Evolutionary conservation across 1,284 basidiomycete species (phyloP).

Genomic region (Inonotus obliquus): DNA sequence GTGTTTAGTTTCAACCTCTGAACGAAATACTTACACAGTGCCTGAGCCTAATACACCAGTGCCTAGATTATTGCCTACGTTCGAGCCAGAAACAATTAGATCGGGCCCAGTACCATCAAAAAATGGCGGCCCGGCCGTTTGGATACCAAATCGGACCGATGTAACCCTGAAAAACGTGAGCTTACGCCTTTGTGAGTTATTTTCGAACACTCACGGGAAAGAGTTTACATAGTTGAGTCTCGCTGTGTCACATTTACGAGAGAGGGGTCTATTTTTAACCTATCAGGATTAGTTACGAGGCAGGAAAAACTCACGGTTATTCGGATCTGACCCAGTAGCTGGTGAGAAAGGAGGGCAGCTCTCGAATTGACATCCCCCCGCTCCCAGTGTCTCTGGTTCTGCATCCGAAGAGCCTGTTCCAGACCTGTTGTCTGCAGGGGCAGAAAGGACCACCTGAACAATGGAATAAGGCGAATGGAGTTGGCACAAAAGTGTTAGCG

Average conservation of each 20-base stretch:
- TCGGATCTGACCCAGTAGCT: conserved; percentile 39
- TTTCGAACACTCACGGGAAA: conserved; percentile 16
- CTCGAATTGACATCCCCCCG: conserved; percentile 37
- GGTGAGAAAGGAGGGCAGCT: conserved; percentile 41
- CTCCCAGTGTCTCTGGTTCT: conserved; percentile 27
- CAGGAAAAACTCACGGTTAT: conserved; percentile 34
- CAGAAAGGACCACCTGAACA: conserved; percentile 36
- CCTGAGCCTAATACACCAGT: conserved; percentile 37
- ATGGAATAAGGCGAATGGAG: not conserved
- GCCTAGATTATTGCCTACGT: conserved; percentile 41
- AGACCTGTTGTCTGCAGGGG: conserved; percentile 40
- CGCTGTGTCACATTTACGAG: conserved; percentile 18
- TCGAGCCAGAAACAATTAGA: conserved; percentile 47
- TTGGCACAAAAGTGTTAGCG: not conserved
- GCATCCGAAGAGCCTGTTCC: conserved; percentile 36
- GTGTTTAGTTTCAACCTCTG: not conserved
- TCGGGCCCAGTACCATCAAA: conserved; percentile 40
- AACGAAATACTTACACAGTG: conserved; percentile 37
- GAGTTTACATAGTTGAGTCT: conserved; percentile 20
- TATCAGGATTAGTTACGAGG: not conserved
- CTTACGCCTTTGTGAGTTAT: no score
- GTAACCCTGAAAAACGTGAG: conserved; percentile 30
- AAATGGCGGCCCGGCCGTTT: conserved; percentile 42
- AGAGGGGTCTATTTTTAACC: not conserved
- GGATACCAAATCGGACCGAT: conserved; percentile 42